Evolutionary conservation across 176 grass and related monocot species (phyloP), one percentile per base, ranked within the genome.

Genomic region (Musa acuminata): DNA sequence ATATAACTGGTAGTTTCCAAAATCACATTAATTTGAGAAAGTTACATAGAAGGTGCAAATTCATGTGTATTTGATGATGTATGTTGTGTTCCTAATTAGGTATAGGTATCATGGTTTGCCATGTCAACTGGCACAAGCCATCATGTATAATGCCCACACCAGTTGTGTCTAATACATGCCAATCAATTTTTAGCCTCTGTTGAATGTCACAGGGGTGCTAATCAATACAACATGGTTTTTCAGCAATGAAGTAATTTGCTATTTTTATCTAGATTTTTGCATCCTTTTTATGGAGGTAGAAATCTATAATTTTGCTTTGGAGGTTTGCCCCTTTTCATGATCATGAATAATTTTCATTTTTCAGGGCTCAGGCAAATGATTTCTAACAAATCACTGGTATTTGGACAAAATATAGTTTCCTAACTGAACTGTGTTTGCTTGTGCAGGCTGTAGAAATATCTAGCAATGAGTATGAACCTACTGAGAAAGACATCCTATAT

Each of bases 391-490:
- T 12, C 19, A 55, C 49, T 76, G 13, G 1, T 9, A 52, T 3
- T 60, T 49, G 16, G 49, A 21, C 14, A 20, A 29, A 49, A 49
- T 60, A 49, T 48, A 60, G 27, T 62, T 50, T 60, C 29, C 58
- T 35, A 10, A 20, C 16, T 51, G 53, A 17, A 55, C 9, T 49
- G 49, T 53, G 13, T 9, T n/a, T 76, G 11, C 50, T 26, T 73
- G 17, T 77, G 53, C 78, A 80, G 78, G 78, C 78, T n/a, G 69
- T 80, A 51, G 78, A 80, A 80, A 52, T 80, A 72, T 80, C 78
- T 49, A 80, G 78, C 69, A 80, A 80, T 64, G 78, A 80, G 23
- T 80, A 72, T 73, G 78, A 80, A 73, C 78, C 78, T 35, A 80
- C 69, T 26, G 69, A 80, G 69, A 72, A 65, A 25, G 78, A 80